Conservation (phyloP, 495 filamentous ascomycete genomes). For the Tuber magnatum region DNA sequence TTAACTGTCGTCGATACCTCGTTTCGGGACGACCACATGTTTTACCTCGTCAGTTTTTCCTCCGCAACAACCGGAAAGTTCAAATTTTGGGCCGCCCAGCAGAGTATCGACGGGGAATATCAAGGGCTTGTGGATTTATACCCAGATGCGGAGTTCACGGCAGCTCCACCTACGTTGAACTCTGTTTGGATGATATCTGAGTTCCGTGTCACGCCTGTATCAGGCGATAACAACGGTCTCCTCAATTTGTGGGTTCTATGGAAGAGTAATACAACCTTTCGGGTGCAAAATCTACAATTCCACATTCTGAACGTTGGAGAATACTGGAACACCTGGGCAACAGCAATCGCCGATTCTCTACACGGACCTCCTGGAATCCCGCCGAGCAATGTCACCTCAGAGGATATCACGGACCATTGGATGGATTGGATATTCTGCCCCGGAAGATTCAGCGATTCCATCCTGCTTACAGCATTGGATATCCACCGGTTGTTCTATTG, state of each 20-base stretch:
- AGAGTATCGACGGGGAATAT: conserved; percentile 45
- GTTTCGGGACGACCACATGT: conserved; percentile 54
- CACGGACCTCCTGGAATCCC: conserved; percentile 52
- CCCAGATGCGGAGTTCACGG: conserved; percentile 54
- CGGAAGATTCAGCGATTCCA: conserved; percentile 63
- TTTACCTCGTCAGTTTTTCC: conserved; percentile 75
- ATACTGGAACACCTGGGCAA: conserved; percentile 70
- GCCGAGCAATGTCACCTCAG: conserved; percentile 52
- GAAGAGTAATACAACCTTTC: conserved; percentile 73
- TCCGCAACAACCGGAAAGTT: conserved; percentile 80
- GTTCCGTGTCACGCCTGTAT: conserved; percentile 58
- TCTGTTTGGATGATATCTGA: conserved; percentile 83
- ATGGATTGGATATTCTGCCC: conserved; percentile 71
- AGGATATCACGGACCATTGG: conserved; percentile 60
- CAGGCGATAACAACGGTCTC: conserved; percentile 34
- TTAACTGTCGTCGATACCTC: conserved; percentile 61
- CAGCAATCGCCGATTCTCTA: conserved; percentile 58
- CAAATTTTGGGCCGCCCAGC: conserved; percentile 81
- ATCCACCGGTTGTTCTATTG: conserved; percentile 26
- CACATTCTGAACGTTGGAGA: conserved; percentile 48
- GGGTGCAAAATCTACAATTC: conserved; percentile 60
- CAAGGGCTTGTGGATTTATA: conserved; percentile 59
- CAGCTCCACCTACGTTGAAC: conserved; percentile 60
- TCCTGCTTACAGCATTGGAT: conserved; percentile 60
- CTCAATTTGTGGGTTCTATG: conserved; percentile 78